Percentiles rank a stretch among this genome's conserved stretches.
Conservation (phyloP, 495 filamentous ascomycete species). For the Penicillium egyptiacum region DNA sequence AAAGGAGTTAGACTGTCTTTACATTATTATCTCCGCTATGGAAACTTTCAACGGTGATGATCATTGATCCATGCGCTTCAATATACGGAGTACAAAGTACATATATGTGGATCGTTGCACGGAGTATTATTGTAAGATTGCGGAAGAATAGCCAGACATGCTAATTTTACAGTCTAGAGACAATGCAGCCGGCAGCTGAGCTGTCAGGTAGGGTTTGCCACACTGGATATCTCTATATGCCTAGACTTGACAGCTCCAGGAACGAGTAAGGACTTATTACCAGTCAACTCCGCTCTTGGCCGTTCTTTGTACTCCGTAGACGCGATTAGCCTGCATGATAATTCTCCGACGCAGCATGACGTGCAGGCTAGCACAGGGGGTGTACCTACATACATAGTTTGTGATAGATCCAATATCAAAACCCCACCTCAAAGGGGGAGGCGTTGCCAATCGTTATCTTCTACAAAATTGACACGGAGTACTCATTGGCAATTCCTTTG, state of each 20-base stretch:
- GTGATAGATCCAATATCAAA: constrained; percentile 11
- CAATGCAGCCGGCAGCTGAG: neutral
- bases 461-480: neutral
- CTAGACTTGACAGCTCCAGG: neutral
- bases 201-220: neutral
- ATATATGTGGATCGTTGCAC: neutral
- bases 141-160: neutral
- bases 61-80: constrained; percentile 1
- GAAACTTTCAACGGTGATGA: constrained; percentile 10
- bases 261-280: neutral
- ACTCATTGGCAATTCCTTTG: neutral
- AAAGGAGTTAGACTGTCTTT: neutral
- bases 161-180: neutral
- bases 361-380: neutral
- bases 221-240: neutral
- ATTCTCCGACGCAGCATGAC: constrained; percentile 4
- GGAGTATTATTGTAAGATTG: neutral
- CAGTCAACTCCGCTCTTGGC: neutral
- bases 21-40: neutral
- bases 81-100: neutral
- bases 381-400: neutral
- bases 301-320: neutral
- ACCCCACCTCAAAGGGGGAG: neutral
- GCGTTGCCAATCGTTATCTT: neutral
- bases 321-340: neutral